Percentiles rank a stretch among this genome's conserved stretches.
Conservation (phyloP, 805 yeast species). For the Candida jianshihensis region DNA sequence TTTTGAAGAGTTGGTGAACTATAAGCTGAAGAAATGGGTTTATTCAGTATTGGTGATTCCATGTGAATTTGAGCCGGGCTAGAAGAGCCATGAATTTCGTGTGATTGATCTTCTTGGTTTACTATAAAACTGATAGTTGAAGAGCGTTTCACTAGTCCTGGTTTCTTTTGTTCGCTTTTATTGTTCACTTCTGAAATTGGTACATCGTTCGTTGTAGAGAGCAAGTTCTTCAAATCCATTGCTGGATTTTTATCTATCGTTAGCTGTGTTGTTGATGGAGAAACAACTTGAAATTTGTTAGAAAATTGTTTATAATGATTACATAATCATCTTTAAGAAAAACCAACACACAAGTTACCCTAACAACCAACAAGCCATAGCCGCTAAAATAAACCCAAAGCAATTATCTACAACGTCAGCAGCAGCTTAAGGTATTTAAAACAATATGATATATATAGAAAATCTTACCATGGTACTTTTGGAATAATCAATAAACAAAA, state of each 20-base stretch:
- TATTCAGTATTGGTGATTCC: constrained; percentile 9
- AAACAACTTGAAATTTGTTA: too few species aligned
- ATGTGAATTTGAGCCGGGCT: constrained; percentile 2
- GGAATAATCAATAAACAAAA: too few species aligned
- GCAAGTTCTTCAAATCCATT: constrained; percentile 19
- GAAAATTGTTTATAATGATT: too few species aligned
- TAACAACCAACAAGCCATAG: too few species aligned
- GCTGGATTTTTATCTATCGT: not conserved
- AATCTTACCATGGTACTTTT: too few species aligned
- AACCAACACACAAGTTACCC: too few species aligned
- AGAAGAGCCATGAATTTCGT: not conserved
- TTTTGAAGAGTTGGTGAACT: constrained; percentile 4
- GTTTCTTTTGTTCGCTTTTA: constrained; percentile 1
- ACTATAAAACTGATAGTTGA: constrained; percentile 17
- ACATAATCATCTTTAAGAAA: too few species aligned
- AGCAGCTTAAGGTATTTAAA: too few species aligned
- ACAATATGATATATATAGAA: too few species aligned
- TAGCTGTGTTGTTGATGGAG: too few species aligned
- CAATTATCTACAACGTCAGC: too few species aligned
- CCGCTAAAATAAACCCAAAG: too few species aligned
- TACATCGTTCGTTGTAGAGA: constrained; percentile 5
- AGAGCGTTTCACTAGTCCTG: constrained; percentile 9
- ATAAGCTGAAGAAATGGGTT: constrained; percentile 1
- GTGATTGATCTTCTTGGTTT: constrained; percentile 9
- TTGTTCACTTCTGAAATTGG: not conserved